Evolutionary conservation across 495 filamentous ascomycete species (phyloP), one percentile per base, ranked within the genome.

Genomic region (Tuber indicum): DNA sequence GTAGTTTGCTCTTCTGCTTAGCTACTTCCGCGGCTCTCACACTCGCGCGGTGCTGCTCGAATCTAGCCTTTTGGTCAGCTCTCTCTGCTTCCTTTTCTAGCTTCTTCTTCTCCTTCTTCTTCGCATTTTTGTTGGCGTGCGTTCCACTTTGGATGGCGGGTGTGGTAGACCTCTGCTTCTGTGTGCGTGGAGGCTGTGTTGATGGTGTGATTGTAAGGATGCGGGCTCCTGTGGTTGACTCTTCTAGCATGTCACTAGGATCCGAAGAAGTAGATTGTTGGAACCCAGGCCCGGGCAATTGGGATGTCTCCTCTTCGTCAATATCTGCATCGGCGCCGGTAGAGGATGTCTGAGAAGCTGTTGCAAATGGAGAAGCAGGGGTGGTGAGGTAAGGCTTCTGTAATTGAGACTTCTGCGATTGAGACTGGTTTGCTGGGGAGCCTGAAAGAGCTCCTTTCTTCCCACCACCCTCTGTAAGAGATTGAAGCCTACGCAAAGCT

Each of bases 41-140:
- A 43, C 86, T 87, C 36, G 86, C 84, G 71, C 87, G 87, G 44
- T 86, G 84, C 79, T 89, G 86, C 75, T 86, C 86, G 77, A 88
- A 86, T 23, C 84, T 79, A 23, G 87, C 79, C 32, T 77, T 82
- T 74, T 85, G 84, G 43, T 87, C 85, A 72, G 85, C 83, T 71
- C 86, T 83, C 81, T 88, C 87, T 19, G 84, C 84, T 21, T 83
- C 85, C 74, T 86, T 86, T 66, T 84, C 83, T 0, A 81, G 72
- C 79, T 86, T 86, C 76, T 84, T 83, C 74, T 86, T 86, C 73
- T 88, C 87, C 43, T 81, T 84, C 84, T 88, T 89, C 83, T 85
- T 84, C 19, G 81, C 82, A 85, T 89, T 89, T 84, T 88, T 88
- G 8, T 82, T 86, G 77, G 87, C 84, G 46, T 85, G 81, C 8